Conservation (phyloP, 2,329 filamentous ascomycete genomes). For the Bipolaris oryzae region DNA sequence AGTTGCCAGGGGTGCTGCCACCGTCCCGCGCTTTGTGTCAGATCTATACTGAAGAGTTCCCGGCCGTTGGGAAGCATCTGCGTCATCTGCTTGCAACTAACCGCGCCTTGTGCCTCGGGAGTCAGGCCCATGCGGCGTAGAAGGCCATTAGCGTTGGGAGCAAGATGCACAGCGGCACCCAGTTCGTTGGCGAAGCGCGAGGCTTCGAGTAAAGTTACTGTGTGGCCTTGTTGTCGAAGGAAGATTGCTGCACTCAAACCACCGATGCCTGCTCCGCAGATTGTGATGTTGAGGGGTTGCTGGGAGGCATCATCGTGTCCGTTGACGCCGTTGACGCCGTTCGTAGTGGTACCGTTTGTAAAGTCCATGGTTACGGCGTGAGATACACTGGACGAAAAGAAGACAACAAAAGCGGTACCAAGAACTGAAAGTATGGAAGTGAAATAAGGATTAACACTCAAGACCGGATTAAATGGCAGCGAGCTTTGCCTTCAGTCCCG, state of each 20-base stretch:
- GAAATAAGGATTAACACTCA: neutral
- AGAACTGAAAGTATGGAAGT: neutral
- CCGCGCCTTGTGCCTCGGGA: constrained; percentile 50
- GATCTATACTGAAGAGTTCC: constrained; percentile 43
- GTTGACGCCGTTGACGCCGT: neutral
- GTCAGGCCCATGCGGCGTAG: constrained; percentile 55
- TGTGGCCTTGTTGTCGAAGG: constrained; percentile 52
- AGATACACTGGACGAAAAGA: neutral
- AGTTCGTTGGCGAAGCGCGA: constrained; percentile 62
- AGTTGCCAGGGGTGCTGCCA: constrained; percentile 62
- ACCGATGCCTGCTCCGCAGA: constrained; percentile 58
- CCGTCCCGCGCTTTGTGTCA: constrained; percentile 48
- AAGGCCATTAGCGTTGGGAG: constrained; percentile 66
- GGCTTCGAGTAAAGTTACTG: constrained; percentile 47
- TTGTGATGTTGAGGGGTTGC: constrained; percentile 48
- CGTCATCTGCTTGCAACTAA: constrained; percentile 33
- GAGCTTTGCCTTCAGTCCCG: neutral
- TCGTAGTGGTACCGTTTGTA: constrained; percentile 11
- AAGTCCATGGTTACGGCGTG: constrained; percentile 22
- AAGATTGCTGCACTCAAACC: constrained; percentile 61
- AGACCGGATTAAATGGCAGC: neutral
- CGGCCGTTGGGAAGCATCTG: constrained; percentile 51
- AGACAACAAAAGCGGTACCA: neutral
- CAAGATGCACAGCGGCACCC: constrained; percentile 67
- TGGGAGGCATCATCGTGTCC: constrained; percentile 14